Conservation (phyloP, 768 basidiomycete genomes). For the Tephrocybe sp. region DNA sequence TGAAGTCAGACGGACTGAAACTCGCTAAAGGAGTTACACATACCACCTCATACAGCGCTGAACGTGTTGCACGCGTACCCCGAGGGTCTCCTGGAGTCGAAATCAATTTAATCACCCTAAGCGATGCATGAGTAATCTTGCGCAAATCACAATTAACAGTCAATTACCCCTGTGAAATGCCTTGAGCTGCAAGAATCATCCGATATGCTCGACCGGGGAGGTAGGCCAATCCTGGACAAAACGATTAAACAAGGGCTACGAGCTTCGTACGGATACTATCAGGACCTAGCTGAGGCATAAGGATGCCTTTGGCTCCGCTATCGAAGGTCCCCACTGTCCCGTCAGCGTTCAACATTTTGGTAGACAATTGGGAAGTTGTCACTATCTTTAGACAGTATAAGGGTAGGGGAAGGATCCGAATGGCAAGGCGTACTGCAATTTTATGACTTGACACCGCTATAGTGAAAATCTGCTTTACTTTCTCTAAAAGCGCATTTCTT, state of each 20-base stretch:
- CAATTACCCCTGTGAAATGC: conserved; percentile 31
- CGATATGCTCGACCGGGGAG: conserved; percentile 38
- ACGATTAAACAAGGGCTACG: background rate
- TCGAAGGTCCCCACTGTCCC: conserved; percentile 67
- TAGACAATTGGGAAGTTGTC: conserved; percentile 66
- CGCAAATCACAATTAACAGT: background rate
- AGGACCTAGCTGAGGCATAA: conserved; percentile 66
- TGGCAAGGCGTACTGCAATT: conserved; percentile 39
- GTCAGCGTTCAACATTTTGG: conserved; percentile 61
- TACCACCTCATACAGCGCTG: conserved; percentile 18
- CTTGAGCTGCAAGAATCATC: conserved; percentile 32
- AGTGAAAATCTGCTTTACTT: conserved; percentile 50
- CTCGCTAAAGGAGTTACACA: background rate
- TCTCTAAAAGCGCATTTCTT: conserved; percentile 44
- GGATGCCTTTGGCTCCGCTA: conserved; percentile 55
- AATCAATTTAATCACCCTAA: conserved; percentile 27
- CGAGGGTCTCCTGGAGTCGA: conserved; percentile 29
- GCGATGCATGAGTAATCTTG: background rate
- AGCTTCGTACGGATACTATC: conserved; percentile 3
- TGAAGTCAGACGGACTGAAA: background rate
- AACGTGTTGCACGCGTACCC: conserved; percentile 10
- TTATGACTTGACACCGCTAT: conserved; percentile 43
- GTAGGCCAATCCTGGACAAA: conserved; percentile 31
- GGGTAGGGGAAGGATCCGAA: background rate
- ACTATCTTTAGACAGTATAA: conserved; percentile 29